Base-by-base conservation (phyloP, 2,329 filamentous ascomycete genomes). In the Phialocephala subalpina region DNA sequence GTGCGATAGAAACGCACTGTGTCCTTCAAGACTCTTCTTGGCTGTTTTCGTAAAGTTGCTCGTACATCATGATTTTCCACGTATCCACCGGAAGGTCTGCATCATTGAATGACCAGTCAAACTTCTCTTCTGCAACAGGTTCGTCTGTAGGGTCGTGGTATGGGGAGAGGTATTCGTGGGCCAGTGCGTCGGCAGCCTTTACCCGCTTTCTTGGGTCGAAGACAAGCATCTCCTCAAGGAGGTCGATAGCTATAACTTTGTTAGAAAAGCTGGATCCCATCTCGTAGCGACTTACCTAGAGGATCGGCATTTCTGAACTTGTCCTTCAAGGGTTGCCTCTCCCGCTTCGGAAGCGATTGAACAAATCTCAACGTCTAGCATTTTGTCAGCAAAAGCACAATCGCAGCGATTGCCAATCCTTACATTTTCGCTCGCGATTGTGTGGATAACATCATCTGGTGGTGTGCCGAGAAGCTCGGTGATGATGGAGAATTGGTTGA, bases 51-150 rank as follows among this genome's bases (percentile, higher is more conserved):
- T 72, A 70, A 70, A 76, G 71, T 76, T 75, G 73, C 67, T 74
- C 91, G 77, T 85, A 97, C 96, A 99, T 99, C 96, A 98, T 99
- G 78, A 99, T 97, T 84, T 99, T 99, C 96, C 96, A 99, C n/a
- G 94, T 97, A 78, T 99, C 96, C 59, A 98, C 94, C 0, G 96
- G 95, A 64, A 99, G 84, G 77, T 99, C 96, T 57, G 95, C 96
- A 75, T 99, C 96, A 79, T 98, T 98, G 82, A 99, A 99, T 62
- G 94, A 97, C 96, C 96, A 99, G 79, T 99, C 96, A 75, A 99
- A 99, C 82, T 97, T 97, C 84, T 97, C 94, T 68, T 97, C 93
- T 25, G 96, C 93, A 18, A 94, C 90, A 1, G 96, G 96, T 84
- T 99, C 96, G 76, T 99, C 96, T 53, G 92, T 96, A 9, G 96